phyloP scores from a whole-genome alignment of 2,329 filamentous ascomycete species.

The Huntiella savannae region DNA sequence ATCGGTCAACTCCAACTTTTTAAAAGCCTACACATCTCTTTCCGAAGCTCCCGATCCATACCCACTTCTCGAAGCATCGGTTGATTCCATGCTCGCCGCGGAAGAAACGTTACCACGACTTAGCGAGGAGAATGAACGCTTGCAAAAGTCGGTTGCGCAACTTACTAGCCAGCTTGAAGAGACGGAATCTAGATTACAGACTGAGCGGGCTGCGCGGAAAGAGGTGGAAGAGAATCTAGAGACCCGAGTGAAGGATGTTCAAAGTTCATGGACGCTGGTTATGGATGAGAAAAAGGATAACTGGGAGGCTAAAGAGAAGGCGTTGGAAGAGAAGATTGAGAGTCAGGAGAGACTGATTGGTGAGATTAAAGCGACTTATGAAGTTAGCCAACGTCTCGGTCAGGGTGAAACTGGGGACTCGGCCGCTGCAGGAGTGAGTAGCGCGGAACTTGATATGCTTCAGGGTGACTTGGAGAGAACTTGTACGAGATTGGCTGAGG shows the following conservation, averaged over 20 bases:
- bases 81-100: constrained; percentile 67
- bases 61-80: constrained; percentile 83
- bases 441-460: constrained; percentile 84
- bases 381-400: constrained; percentile 79
- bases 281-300: constrained; percentile 89
- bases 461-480: constrained; percentile 81
- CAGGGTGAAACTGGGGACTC: constrained; percentile 46
- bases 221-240: constrained; percentile 62
- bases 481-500: constrained; percentile 66
- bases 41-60: constrained; percentile 96
- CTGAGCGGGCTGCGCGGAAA: constrained; percentile 53
- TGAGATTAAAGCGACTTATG: constrained; percentile 92
- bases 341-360: constrained; percentile 81
- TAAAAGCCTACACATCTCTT: constrained; percentile 79
- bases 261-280: constrained; percentile 75
- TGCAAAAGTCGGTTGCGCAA: constrained; percentile 60
- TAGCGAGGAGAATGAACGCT: constrained; percentile 67
- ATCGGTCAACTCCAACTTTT: constrained; percentile 75
- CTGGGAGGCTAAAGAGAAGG: constrained; percentile 85
- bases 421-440: constrained; percentile 45
- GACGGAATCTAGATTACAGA: constrained; percentile 59
- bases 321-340: constrained; percentile 80
- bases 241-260: constrained; percentile 68
- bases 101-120: constrained; percentile 86
- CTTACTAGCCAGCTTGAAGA: constrained; percentile 70